Conservation (phyloP, 345 rosid genomes). For the Leavenworthia alabamica region DNA sequence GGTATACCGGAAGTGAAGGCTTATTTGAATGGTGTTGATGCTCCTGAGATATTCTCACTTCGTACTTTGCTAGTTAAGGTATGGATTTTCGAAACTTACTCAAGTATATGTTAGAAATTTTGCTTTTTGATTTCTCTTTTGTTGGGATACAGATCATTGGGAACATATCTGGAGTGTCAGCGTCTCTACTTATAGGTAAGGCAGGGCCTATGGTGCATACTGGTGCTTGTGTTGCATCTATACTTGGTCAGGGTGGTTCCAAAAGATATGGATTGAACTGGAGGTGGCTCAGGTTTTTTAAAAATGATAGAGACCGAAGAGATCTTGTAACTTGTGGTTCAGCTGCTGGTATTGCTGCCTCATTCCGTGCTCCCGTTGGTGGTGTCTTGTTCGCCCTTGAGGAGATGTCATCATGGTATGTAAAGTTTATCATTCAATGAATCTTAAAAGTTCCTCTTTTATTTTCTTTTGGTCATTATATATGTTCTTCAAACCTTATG, state of each 20-base stretch:
- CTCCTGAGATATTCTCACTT: slow-evolving; percentile 66
- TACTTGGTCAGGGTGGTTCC: slow-evolving; percentile 93
- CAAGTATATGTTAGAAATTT: not conserved
- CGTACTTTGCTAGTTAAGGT: slow-evolving; percentile 76
- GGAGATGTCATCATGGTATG: slow-evolving; percentile 95
- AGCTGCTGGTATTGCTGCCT: slow-evolving; percentile 93
- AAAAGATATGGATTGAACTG: slow-evolving; percentile 64
- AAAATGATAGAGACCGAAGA: slow-evolving; percentile 78
- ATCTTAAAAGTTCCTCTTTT: not conserved
- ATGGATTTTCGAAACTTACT: not conserved
- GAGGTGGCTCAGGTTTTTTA: slow-evolving; percentile 75
- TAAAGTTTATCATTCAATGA: not conserved
- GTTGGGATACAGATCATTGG: slow-evolving; percentile 57
- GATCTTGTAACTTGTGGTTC: slow-evolving; percentile 94
- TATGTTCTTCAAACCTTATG: not conserved
- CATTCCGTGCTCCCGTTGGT: slow-evolving; percentile 92
- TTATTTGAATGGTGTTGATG: slow-evolving; percentile 91
- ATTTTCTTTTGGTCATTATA: not conserved
- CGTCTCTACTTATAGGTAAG: slow-evolving; percentile 84
- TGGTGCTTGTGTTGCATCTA: slow-evolving; percentile 86
- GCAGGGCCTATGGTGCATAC: slow-evolving; percentile 98
- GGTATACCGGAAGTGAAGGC: slow-evolving; percentile 98
- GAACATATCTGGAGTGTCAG: slow-evolving; percentile 77
- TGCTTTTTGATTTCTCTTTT: not conserved
- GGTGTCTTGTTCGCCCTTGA: slow-evolving; percentile 87